A percentile compares a stretch with the other conserved stretches of the same genome.
Conservation (phyloP, 2,329 filamentous ascomycete species). For the Pseudocercospora fijiensis region DNA sequence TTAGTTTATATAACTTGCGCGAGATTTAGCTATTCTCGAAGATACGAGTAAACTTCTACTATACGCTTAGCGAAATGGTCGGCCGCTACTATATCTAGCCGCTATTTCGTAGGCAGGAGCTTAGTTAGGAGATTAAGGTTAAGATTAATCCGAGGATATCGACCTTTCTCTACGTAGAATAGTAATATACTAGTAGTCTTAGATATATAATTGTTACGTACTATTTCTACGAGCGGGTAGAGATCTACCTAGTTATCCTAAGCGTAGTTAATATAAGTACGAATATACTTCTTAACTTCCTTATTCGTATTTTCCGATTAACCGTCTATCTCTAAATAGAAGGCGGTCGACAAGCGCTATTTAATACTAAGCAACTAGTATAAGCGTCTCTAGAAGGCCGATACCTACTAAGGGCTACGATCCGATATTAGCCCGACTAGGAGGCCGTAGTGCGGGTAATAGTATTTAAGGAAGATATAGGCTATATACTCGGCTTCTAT, state of each 20-base stretch:
- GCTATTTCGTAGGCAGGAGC: background rate
- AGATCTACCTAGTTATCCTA: background rate
- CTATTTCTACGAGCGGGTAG: background rate
- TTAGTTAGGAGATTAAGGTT: background rate
- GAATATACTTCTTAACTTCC: background rate
- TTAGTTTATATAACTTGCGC: background rate
- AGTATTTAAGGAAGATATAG: background rate
- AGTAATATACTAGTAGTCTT: background rate
- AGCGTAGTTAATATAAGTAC: background rate
- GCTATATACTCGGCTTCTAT: too few species aligned
- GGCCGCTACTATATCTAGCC: background rate
- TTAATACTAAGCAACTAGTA: background rate
- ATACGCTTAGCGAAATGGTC: too few species aligned
- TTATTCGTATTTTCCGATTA: conserved; percentile 4
- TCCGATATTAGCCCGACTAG: background rate
- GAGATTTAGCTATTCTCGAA: background rate
- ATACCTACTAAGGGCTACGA: background rate
- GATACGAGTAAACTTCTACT: background rate
- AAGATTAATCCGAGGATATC: background rate
- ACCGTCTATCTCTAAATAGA: background rate
- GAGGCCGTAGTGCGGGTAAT: background rate
- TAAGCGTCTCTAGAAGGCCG: background rate
- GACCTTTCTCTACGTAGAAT: background rate
- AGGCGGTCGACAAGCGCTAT: background rate
- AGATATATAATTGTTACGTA: background rate